A percentile compares a stretch with the other conserved stretches of the same genome.
Evolutionary conservation across 345 rosid genomes (phyloP).

Genomic region (Laguncularia racemosa): DNA sequence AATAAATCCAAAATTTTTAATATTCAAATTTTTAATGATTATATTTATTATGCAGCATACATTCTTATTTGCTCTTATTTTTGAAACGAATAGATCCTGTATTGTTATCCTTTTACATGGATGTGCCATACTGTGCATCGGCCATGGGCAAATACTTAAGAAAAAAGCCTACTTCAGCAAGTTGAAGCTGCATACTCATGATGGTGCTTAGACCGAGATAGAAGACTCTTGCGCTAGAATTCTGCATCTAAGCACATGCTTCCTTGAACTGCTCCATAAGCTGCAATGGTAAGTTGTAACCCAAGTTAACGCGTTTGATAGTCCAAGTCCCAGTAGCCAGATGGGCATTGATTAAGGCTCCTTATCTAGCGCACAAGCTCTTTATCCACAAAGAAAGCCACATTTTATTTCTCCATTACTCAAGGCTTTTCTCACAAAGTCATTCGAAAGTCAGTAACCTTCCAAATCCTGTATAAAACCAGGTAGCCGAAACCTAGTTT

Average conservation of each 20-base stretch:
- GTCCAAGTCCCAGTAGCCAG: background rate
- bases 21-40: background rate
- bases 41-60: too few species aligned
- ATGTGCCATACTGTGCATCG: too few species aligned
- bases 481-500: background rate
- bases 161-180: too few species aligned
- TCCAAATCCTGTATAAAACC: background rate
- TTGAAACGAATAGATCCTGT: too few species aligned
- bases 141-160: too few species aligned
- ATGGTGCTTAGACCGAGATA: background rate
- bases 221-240: background rate
- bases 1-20: too few species aligned
- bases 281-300: background rate
- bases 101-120: too few species aligned
- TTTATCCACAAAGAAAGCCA: background rate
- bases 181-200: background rate
- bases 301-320: background rate
- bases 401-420: background rate
- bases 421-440: slow-evolving; percentile 1
- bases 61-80: too few species aligned
- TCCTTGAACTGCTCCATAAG: slow-evolving; percentile 21
- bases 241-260: slow-evolving; percentile 15
- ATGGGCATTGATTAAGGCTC: background rate
- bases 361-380: background rate
- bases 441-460: background rate